These are phyloP conservation scores for Colletotrichum costaricense DNA, from an alignment of 2,329 filamentous ascomycete species.

Conservation along the genomic window DNA sequence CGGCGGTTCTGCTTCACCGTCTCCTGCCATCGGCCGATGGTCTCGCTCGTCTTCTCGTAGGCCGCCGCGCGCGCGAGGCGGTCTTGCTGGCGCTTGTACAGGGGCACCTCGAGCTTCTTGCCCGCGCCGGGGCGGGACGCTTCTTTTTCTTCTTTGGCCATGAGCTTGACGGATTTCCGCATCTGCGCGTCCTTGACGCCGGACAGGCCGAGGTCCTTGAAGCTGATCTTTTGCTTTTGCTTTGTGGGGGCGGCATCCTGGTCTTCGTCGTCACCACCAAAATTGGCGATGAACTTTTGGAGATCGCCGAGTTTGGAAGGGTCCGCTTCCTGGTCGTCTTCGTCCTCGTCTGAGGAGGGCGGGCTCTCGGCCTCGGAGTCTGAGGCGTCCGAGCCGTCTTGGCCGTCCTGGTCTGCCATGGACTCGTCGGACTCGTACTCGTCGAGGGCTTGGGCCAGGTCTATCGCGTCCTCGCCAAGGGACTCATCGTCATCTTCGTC, in stretches of 20 bases:
- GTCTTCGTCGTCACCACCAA: slow-evolving; percentile 70
- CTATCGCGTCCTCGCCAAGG: slow-evolving; percentile 69
- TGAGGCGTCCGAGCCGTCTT: slow-evolving; percentile 52
- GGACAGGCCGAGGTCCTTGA: slow-evolving; percentile 79
- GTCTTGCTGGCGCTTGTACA: slow-evolving; percentile 88
- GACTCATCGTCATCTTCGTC: slow-evolving; percentile 68
- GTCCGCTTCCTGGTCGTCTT: slow-evolving; percentile 59
- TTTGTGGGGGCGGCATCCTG: slow-evolving; percentile 42
- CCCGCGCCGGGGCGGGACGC: slow-evolving; percentile 53
- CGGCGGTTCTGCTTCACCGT: slow-evolving; percentile 94
- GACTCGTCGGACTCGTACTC: slow-evolving; percentile 62
- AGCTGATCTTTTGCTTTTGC: slow-evolving; percentile 70
- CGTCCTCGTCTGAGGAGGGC: slow-evolving; percentile 57
- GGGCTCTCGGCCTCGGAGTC: slow-evolving; percentile 60
- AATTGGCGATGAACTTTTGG: slow-evolving; percentile 75
- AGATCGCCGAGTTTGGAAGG: slow-evolving; percentile 73
- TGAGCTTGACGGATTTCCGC: slow-evolving; percentile 82
- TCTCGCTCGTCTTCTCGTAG: slow-evolving; percentile 92
- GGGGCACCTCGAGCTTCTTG: slow-evolving; percentile 83
- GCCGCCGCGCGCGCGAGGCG: slow-evolving; percentile 84
- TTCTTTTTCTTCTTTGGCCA: slow-evolving; percentile 71
- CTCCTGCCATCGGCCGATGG: slow-evolving; percentile 89
- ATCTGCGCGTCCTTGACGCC: slow-evolving; percentile 79
- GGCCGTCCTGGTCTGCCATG: slow-evolving; percentile 50
- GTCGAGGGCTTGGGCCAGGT: slow-evolving; percentile 67